These are phyloP conservation scores for Lipomyces japonicus DNA, from an alignment of 805 yeast genomes.

Conservation along the genomic window DNA sequence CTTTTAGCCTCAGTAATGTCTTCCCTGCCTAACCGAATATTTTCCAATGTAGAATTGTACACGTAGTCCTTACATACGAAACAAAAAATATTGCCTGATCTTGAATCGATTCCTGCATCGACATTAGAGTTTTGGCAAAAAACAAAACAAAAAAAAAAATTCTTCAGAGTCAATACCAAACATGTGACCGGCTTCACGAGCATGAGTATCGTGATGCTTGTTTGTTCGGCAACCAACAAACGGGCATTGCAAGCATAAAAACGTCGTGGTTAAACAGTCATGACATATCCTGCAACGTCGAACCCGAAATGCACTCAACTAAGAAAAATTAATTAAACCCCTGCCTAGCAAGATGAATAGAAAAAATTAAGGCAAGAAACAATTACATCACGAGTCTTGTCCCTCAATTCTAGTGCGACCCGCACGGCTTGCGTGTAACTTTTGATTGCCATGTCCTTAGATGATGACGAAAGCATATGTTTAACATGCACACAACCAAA, in stretches of 20 bases:
- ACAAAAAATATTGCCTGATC: conserved; percentile 68
- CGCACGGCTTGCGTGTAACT: conserved; percentile 28
- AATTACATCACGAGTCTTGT: conserved; percentile 12
- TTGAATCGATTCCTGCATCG: conserved; percentile 66
- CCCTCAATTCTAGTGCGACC: conserved; percentile 19
- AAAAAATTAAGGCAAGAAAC: background rate
- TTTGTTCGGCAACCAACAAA: conserved; percentile 26
- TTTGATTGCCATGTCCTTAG: conserved; percentile 28
- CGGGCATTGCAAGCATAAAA: conserved; percentile 30
- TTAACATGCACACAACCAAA: conserved; percentile 27
- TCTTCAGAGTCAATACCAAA: conserved; percentile 21
- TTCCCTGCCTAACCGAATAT: conserved; percentile 40
- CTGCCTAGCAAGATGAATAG: background rate
- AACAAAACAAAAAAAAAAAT: background rate
- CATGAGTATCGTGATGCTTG: conserved; percentile 29
- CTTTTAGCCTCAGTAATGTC: conserved; percentile 4
- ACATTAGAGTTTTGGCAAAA: conserved; percentile 18
- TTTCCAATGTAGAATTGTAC: conserved; percentile 56
- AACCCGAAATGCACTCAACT: conserved; percentile 19
- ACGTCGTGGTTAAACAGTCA: conserved; percentile 28
- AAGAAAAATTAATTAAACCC: background rate
- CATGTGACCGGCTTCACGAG: conserved; percentile 25
- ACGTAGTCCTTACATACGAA: conserved; percentile 73
- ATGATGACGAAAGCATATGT: conserved; percentile 26
- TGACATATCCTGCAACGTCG: conserved; percentile 26